A percentile compares a stretch with the other conserved stretches of the same genome.
These are phyloP conservation scores for Neckera pumila DNA, from an alignment of 225 moss, liverwort and hornwort species.

Conservation along the genomic window DNA sequence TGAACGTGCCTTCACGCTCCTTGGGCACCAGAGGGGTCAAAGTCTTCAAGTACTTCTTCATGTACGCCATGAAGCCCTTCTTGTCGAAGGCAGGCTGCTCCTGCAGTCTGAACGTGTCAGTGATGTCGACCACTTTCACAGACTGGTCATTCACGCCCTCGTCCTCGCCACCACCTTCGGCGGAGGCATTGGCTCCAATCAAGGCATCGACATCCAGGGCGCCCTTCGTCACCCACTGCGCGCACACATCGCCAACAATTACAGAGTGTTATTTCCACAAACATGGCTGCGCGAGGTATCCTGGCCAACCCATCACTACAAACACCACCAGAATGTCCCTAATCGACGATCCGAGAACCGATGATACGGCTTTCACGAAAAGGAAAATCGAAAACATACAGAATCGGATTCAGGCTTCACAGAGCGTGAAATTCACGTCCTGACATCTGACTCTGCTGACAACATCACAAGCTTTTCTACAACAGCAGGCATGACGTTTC, in stretches of 20 bases:
- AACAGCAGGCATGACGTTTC: neutral
- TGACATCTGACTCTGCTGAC: neutral
- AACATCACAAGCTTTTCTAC: neutral
- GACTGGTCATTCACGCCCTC: constrained; percentile 56
- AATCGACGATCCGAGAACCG: neutral
- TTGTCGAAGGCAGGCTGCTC: constrained; percentile 86
- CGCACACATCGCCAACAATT: neutral
- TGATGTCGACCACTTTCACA: constrained; percentile 76
- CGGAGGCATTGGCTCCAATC: constrained; percentile 94
- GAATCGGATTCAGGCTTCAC: neutral
- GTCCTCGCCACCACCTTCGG: constrained; percentile 65
- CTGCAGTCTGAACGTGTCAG: constrained; percentile 89
- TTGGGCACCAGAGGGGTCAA: constrained; percentile 39
- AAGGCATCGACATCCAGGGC: constrained; percentile 34
- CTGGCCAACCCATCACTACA: neutral
- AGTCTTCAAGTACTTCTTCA: constrained; percentile 75
- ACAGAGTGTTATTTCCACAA: neutral
- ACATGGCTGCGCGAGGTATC: no score
- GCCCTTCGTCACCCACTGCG: constrained; percentile 63
- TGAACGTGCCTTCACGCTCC: constrained; percentile 48
- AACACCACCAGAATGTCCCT: neutral
- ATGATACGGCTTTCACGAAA: neutral
- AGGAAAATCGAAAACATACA: no score
- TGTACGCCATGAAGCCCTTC: constrained; percentile 51
- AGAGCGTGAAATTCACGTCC: neutral